These are phyloP conservation scores for Diaporthe capsici DNA, from an alignment of 2,329 filamentous ascomycete species.

Conservation along the genomic window DNA sequence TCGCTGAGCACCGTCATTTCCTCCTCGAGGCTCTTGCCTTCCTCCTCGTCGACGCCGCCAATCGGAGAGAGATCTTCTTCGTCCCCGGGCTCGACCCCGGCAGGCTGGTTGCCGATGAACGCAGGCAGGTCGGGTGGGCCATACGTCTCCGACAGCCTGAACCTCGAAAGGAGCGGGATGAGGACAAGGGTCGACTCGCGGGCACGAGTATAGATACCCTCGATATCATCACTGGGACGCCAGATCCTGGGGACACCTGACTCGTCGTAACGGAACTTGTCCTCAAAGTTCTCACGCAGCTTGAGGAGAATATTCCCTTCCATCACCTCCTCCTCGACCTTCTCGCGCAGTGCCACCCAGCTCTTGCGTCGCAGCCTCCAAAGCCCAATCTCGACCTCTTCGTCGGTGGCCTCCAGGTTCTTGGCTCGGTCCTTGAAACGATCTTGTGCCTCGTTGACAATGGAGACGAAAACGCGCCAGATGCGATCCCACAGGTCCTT, in stretches of 20 bases:
- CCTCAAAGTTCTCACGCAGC: slow-evolving; percentile 97
- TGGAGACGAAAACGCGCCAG: slow-evolving; percentile 86
- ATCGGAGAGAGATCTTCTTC: slow-evolving; percentile 92
- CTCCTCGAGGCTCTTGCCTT: slow-evolving; percentile 93
- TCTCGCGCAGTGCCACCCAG: slow-evolving; percentile 90
- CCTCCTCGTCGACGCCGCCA: slow-evolving; percentile 93
- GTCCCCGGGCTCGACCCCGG: slow-evolving; percentile 81
- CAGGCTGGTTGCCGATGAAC: slow-evolving; percentile 86
- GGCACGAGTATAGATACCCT: slow-evolving; percentile 92
- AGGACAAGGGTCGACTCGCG: slow-evolving; percentile 92
- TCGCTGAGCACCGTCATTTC: slow-evolving; percentile 97
- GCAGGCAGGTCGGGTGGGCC: slow-evolving; percentile 84
- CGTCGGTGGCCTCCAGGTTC: slow-evolving; percentile 92
- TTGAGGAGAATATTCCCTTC: slow-evolving; percentile 97
- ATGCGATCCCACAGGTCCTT: slow-evolving; percentile 96
- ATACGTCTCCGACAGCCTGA: slow-evolving; percentile 82
- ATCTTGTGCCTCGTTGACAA: slow-evolving; percentile 86
- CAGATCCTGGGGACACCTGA: slow-evolving; percentile 95
- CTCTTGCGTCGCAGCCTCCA: slow-evolving; percentile 95
- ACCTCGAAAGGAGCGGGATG: slow-evolving; percentile 89
- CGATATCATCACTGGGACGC: slow-evolving; percentile 96
- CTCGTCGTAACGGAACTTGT: slow-evolving; percentile 99
- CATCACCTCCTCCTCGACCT: slow-evolving; percentile 97
- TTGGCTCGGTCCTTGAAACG: slow-evolving; percentile 90
- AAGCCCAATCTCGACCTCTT: slow-evolving; percentile 91